Conservation (phyloP, 208 protist species). For the Crithidia fasciculata region DNA sequence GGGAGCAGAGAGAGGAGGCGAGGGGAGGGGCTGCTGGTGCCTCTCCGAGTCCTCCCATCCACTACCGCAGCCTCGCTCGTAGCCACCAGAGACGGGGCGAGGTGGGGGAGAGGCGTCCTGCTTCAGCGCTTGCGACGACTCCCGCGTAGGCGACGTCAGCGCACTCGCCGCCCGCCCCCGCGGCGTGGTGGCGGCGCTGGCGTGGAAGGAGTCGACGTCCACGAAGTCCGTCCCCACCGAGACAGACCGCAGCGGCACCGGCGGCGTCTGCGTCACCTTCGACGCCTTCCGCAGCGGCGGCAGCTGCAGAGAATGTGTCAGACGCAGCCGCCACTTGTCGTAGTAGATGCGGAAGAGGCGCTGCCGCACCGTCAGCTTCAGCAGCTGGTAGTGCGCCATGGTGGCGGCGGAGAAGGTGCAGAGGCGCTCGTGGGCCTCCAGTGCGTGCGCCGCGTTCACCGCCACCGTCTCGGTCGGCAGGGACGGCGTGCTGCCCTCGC, state of each 20-base stretch:
- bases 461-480: conserved; percentile 1
- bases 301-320: neutral
- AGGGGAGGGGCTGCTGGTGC: neutral
- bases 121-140: neutral
- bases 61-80: neutral
- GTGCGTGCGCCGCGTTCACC: conserved; percentile 16
- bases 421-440: conserved; percentile 14
- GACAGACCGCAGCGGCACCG: neutral
- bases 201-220: conserved; percentile 31
- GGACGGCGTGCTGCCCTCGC: neutral
- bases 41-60: neutral
- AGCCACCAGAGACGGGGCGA: neutral
- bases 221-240: conserved; percentile 20
- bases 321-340: conserved; percentile 35
- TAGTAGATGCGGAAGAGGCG: conserved; percentile 56
- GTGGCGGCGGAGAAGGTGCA: conserved; percentile 29
- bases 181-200: conserved; percentile 1
- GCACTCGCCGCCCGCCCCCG: neutral
- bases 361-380: conserved; percentile 48
- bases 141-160: neutral
- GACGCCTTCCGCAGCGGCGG: neutral
- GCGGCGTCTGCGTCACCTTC: neutral
- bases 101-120: neutral
- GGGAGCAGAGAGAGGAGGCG: neutral
- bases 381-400: conserved; percentile 41